These are phyloP conservation scores for Tulasnella sp. DNA, from an alignment of 768 basidiomycete genomes.

Conservation along the genomic window DNA sequence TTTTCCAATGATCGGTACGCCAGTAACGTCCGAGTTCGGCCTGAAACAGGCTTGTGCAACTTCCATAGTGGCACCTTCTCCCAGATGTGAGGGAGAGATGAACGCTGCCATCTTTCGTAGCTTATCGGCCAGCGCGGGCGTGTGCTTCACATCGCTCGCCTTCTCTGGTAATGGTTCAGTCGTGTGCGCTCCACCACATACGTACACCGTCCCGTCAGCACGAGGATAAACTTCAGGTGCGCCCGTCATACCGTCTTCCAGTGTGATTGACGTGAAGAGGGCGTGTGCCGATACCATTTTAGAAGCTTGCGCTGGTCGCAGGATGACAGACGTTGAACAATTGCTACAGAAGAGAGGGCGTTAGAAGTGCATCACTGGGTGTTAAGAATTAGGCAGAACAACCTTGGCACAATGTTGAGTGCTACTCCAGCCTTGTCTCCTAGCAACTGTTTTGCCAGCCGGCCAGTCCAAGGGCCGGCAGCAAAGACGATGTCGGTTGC, in stretches of 20 bases:
- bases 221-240: conserved; percentile 35
- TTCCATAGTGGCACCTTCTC: conserved; percentile 1
- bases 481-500: conserved; percentile 30
- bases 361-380: not conserved
- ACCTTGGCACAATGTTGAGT: conserved; percentile 14
- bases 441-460: conserved; percentile 26
- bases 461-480: conserved; percentile 37
- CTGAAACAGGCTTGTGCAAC: conserved; percentile 18
- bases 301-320: conserved; percentile 3
- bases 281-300: conserved; percentile 26
- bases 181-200: conserved; percentile 17
- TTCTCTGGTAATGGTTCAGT: conserved; percentile 23
- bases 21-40: conserved; percentile 16
- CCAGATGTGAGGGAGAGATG: conserved; percentile 10
- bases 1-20: conserved; percentile 17
- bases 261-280: conserved; percentile 31
- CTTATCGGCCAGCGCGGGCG: not conserved
- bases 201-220: conserved; percentile 24
- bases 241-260: conserved; percentile 24
- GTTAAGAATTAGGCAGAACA: not conserved
- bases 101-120: conserved; percentile 11
- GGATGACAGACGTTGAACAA: conserved; percentile 19
- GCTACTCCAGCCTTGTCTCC: conserved; percentile 15
- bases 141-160: conserved; percentile 20
- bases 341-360: not conserved